phyloP scores from a whole-genome alignment of 371 early-diverging fungal genomes.

The Apophysomyces sp. region DNA sequence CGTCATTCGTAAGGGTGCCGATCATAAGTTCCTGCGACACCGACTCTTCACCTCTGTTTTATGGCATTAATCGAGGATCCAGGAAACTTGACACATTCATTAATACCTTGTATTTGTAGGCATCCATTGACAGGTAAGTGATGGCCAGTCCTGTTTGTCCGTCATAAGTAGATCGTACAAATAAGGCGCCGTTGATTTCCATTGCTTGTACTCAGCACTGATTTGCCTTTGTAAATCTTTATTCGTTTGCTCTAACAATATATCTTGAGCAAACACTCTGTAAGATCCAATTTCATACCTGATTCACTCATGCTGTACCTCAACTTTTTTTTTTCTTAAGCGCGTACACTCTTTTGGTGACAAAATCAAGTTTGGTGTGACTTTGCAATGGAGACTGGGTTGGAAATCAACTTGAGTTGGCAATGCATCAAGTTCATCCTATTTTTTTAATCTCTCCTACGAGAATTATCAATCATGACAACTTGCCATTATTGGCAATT shows the following conservation, averaged over 20 bases:
- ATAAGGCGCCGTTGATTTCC: conserved; percentile 99
- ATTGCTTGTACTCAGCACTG: conserved; percentile 95
- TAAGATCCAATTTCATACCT: neutral
- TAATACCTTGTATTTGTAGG: conserved; percentile 87
- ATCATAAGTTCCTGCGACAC: conserved; percentile 83
- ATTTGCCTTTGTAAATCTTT: conserved; percentile 36
- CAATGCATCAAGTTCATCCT: too few species aligned
- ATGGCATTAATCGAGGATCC: neutral
- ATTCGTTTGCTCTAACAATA: neutral
- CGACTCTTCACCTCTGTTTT: conserved; percentile 72
- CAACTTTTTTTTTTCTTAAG: neutral
- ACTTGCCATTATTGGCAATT: neutral
- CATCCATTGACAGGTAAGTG: conserved; percentile 98
- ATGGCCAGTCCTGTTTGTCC: conserved; percentile 98
- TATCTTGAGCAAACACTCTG: too few species aligned
- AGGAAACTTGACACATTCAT: neutral
- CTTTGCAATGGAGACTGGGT: neutral
- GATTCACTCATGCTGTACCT: neutral
- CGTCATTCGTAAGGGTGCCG: conserved; percentile 97
- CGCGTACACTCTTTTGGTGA: too few species aligned
- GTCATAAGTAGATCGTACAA: conserved; percentile 98
- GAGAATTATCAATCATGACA: too few species aligned
- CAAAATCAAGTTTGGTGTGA: neutral
- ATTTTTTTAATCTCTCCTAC: too few species aligned
- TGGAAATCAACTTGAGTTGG: too few species aligned